Base-by-base conservation (phyloP, 83 land plant species). In the Isoetes engelmannii region DNA sequence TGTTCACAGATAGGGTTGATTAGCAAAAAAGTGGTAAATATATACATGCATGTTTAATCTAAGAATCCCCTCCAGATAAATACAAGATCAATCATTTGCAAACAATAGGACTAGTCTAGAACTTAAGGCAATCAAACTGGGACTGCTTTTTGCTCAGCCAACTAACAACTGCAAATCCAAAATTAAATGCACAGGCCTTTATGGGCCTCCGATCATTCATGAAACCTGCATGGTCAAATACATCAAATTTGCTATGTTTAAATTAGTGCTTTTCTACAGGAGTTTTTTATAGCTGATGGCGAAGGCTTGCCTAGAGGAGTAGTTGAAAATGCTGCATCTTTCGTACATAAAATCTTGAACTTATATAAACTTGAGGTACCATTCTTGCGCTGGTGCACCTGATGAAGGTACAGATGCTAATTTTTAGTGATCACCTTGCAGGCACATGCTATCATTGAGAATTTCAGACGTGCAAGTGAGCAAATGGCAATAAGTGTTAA, bases 241-340 rank as follows among this genome's bases (percentile, higher is more conserved):
- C 37, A 28, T 28, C 37, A 28, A 28, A 28, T 28, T 28, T 28
- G 37, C 37, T 28, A 28, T 28, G 37, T 28, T 28, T 28, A 28
- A 28, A 28, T 0, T 28, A 28, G 37, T 28, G 37, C 37, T 28
- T 28, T 8, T 51, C 17, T 74, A 17, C 67, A 90, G 98, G 94
- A 92, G 0, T 82, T 92, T 51, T 92, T 92, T 68, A 77, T 87
- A 47, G 98, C 98, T 53, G 82, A 87, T 46, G 96, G 96, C 7
- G 92, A 92, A 58, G 98, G 98, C 37, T 92, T 92, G 55, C 92
- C 94, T 10, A 80, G 69, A 47, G 86, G 81, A 12, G 79, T 83
- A 7, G 96, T 92, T 43, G 86, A 89, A 72, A 70, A 79, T 56
- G 80, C 82, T 75, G 82, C 92, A 47, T 73, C 80, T 68, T 62